Percentiles rank a stretch among this genome's conserved stretches.
Conservation (phyloP, 441 rosid genomes). For the Populus tomentosa region DNA sequence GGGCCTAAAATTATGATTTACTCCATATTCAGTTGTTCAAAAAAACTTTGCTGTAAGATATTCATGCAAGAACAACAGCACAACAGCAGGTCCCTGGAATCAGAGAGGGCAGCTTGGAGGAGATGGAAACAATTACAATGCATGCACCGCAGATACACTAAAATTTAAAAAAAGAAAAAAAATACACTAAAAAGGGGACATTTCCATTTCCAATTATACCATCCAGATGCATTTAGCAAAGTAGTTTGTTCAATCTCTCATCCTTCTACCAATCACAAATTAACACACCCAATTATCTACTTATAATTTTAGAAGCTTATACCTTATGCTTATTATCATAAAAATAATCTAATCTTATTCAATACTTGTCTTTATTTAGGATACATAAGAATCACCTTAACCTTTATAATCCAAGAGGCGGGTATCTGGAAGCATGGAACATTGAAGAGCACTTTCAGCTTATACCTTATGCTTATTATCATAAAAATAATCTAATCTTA, state of each 20-base stretch:
- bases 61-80: too few species aligned
- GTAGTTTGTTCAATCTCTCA: not conserved
- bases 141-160: not conserved
- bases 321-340: not conserved
- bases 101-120: too few species aligned
- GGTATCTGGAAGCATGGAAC: not conserved
- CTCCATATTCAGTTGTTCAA: too few species aligned
- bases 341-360: not conserved
- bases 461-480: not conserved
- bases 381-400: constrained; percentile 9
- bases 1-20: too few species aligned
- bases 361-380: not conserved
- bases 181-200: not conserved
- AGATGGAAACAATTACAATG: not conserved
- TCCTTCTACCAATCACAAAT: not conserved
- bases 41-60: too few species aligned
- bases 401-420: not conserved
- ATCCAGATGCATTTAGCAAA: not conserved
- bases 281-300: not conserved
- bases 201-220: not conserved
- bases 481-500: not conserved
- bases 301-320: not conserved
- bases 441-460: too few species aligned
- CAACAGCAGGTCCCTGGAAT: too few species aligned
- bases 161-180: too few species aligned